Base-by-base conservation (phyloP, 2,329 filamentous ascomycete species). In the Teratosphaeria pseudoeucalypti region DNA sequence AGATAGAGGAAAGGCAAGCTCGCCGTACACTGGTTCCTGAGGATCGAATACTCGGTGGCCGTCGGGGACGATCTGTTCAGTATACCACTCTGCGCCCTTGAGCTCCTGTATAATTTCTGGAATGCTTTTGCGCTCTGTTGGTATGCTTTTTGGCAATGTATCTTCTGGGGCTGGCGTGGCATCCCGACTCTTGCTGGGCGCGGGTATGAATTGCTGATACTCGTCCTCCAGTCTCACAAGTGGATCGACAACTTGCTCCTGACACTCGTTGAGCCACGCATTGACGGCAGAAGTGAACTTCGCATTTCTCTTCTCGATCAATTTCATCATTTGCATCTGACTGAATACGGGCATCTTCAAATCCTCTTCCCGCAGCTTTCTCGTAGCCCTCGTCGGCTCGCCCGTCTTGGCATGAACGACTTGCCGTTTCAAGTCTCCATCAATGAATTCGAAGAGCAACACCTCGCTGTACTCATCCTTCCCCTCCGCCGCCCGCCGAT, bases 301-400 rank as follows among this genome's bases (percentile, higher is more conserved):
- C 57, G 78, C 77, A 68, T 96, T 96, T 55, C 94, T 81, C 75
- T 92, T 94, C 74, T 92, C 90, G 66, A 99, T 96, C 65, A 96
- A 73, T 57, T 81, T 82, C 70, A 88, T 85, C 88, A 97, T 90
- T 74, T 96, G 90, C 73, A 92, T 92, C 74, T 96, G 92, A 63
- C 90, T 90, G 76, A 85, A 96, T 9, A 95, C 89, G 0, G 92
- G 94, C 85, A 96, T 90, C 73, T 89, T 95, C 65, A 97, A 71
- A 61, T 90, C 85, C 68, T 96, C 91, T 23, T 92, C 83, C 60
- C 84, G 81, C 63, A 91, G 77, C 68, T 83, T 89, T 60, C 85
- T 81, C 12, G 80, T 84, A 0, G 87, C 81, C 58, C 85, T 87
- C 0, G 81, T 84, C 0, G 86, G 81, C 71, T 92, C 85, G 1